phyloP scores from a whole-genome alignment of 2,329 filamentous ascomycete species.

The Arachnomyces sp. region DNA sequence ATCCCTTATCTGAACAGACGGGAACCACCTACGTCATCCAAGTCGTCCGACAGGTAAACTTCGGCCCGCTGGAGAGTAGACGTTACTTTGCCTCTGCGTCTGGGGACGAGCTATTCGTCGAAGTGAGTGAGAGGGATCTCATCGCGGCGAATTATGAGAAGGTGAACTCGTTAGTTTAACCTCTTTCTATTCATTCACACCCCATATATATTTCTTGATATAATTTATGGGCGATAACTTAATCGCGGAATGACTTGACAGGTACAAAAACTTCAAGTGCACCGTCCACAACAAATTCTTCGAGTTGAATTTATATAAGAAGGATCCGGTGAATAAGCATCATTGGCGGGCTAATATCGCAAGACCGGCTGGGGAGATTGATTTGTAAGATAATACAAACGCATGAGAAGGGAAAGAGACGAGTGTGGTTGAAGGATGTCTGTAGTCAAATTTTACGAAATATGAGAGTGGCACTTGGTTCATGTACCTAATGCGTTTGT shows the following conservation, averaged over 20 bases:
- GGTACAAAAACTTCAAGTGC: constrained; percentile 45
- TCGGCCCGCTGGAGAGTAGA: constrained; percentile 37
- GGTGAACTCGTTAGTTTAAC: constrained; percentile 36
- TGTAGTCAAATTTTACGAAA: too few relatives aligned
- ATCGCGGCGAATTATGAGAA: constrained; percentile 40
- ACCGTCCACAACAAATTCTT: constrained; percentile 40
- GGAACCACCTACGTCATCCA: constrained; percentile 27
- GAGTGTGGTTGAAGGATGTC: too few relatives aligned
- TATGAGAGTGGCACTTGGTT: too few relatives aligned
- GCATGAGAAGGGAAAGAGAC: too few relatives aligned
- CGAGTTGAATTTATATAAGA: constrained; percentile 44
- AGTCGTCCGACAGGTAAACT: constrained; percentile 41
- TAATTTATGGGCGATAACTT: too few relatives aligned
- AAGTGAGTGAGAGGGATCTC: constrained; percentile 32
- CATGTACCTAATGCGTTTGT: too few relatives aligned
- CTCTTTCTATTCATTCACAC: background rate
- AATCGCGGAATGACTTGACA: constrained; percentile 13
- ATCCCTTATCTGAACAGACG: constrained; percentile 4
- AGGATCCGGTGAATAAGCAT: constrained; percentile 38
- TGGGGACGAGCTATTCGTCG: constrained; percentile 19
- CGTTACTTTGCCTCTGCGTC: constrained; percentile 32
- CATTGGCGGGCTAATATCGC: constrained; percentile 41
- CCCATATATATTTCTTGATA: too few relatives aligned
- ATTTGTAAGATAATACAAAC: too few relatives aligned
- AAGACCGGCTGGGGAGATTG: constrained; percentile 34